Conservation (phyloP, 768 basidiomycete genomes). For the Tubosaeta brunneosetosa region DNA sequence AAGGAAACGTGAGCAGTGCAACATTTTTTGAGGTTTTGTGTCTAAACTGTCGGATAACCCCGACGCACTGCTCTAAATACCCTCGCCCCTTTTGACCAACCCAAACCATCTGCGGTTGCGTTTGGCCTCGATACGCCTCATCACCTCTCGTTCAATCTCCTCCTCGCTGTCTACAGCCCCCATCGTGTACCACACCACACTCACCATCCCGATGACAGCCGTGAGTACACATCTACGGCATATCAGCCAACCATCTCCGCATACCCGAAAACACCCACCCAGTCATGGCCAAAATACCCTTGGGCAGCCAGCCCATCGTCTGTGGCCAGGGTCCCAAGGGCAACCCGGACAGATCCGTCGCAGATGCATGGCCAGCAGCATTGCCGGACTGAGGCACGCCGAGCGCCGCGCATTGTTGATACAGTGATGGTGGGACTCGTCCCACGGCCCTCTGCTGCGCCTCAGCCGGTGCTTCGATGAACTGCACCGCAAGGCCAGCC, state of each 20-base stretch:
- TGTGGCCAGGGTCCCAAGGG: constrained; percentile 69
- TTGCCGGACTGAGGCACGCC: constrained; percentile 68
- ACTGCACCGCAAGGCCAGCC: constrained; percentile 76
- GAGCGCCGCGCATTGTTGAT: constrained; percentile 68
- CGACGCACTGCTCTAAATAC: background rate
- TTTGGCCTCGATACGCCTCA: constrained; percentile 54
- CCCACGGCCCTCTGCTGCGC: constrained; percentile 50
- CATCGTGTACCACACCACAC: constrained; percentile 82
- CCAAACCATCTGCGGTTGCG: constrained; percentile 46
- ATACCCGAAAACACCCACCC: constrained; percentile 41
- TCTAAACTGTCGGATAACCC: background rate
- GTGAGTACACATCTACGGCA: constrained; percentile 68
- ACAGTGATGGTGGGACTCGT: constrained; percentile 52
- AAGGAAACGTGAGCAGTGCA: constrained; percentile 26
- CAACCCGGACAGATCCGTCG: constrained; percentile 65
- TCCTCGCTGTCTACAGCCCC: constrained; percentile 72
- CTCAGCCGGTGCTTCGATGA: constrained; percentile 76
- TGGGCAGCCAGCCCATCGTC: constrained; percentile 64
- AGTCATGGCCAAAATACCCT: constrained; percentile 71
- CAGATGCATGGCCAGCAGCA: constrained; percentile 73
- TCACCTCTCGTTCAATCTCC: constrained; percentile 73
- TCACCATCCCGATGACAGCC: constrained; percentile 76
- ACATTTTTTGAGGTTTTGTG: constrained; percentile 29
- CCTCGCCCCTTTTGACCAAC: constrained; percentile 14
- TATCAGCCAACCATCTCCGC: constrained; percentile 1